Evolutionary conservation across 2,329 filamentous ascomycete species (phyloP).

Genomic region (Aspergillus versicolor): DNA sequence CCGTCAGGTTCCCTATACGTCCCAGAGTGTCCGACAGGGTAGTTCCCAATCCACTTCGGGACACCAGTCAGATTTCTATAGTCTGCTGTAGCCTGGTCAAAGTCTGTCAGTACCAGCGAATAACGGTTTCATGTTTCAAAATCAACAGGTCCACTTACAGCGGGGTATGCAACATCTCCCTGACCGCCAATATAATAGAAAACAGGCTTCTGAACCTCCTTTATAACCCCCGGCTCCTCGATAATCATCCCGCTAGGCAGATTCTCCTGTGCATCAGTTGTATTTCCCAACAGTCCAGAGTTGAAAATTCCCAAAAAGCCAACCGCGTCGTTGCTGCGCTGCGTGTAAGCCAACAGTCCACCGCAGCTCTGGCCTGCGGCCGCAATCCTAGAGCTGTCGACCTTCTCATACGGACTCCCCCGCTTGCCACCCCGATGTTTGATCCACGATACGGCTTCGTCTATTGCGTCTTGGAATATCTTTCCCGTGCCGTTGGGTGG

Average conservation of each 20-base stretch:
- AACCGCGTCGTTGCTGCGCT: conserved; percentile 3
- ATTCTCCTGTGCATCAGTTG: neutral
- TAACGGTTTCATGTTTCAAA: neutral
- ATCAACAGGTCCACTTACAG: neutral
- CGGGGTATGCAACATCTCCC: conserved; percentile 8
- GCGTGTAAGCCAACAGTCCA: conserved; percentile 5
- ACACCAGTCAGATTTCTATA: neutral
- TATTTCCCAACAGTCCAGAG: neutral
- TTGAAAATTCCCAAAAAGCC: conserved; percentile 6
- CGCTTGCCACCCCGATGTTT: neutral
- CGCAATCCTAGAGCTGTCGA: neutral
- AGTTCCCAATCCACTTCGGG: conserved; percentile 12
- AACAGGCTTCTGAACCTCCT: conserved; percentile 8
- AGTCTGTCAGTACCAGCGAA: neutral
- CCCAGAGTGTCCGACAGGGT: conserved; percentile 6
- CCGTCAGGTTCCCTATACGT: conserved; percentile 5
- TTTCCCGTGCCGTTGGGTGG: neutral
- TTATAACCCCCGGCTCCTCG: neutral
- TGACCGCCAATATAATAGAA: conserved; percentile 9
- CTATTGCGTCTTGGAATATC: neutral
- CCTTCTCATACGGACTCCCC: neutral
- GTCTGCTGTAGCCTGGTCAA: conserved; percentile 1
- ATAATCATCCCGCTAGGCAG: neutral
- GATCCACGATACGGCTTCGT: neutral
- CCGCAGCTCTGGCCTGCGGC: conserved; percentile 9